phyloP scores from a whole-genome alignment of 371 early-diverging fungal species.

The Blakeslea trispora region DNA sequence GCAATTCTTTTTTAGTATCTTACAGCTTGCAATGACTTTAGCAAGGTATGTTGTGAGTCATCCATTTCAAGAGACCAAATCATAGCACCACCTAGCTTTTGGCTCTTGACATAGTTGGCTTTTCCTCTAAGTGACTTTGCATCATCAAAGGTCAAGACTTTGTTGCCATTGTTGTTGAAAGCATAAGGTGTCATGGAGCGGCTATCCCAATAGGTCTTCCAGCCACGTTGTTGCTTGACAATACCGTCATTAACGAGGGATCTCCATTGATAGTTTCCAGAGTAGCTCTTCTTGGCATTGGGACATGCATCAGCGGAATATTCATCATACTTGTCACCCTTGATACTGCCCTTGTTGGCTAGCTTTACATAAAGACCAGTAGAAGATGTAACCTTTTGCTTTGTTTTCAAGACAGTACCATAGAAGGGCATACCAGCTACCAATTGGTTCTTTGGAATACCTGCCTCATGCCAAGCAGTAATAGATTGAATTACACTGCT shows the following conservation, averaged over 20 bases:
- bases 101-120: slow-evolving; percentile 46
- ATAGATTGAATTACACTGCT: slow-evolving; percentile 53
- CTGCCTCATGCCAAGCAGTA: slow-evolving; percentile 56
- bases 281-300: slow-evolving; percentile 30
- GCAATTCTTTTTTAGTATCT: slow-evolving; percentile 15
- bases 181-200: slow-evolving; percentile 64
- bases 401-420: slow-evolving; percentile 45
- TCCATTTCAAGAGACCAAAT: slow-evolving; percentile 63
- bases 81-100: slow-evolving; percentile 58
- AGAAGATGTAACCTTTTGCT: slow-evolving; percentile 9
- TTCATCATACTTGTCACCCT: slow-evolving; percentile 25
- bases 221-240: slow-evolving; percentile 37
- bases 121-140: slow-evolving; percentile 50
- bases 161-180: slow-evolving; percentile 42
- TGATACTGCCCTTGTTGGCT: slow-evolving; percentile 13
- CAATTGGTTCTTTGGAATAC: slow-evolving; percentile 58
- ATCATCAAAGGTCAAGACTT: slow-evolving; percentile 64
- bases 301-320: slow-evolving; percentile 16
- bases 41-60: slow-evolving; percentile 29
- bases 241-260: slow-evolving; percentile 63
- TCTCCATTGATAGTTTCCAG: slow-evolving; percentile 66
- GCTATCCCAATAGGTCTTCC: slow-evolving; percentile 64
- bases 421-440: slow-evolving; percentile 64
- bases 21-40: slow-evolving; percentile 38
- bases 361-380: slow-evolving; percentile 27